phyloP scores from a whole-genome alignment of 208 protist genomes.

The Acanthamoeba lenticulata region DNA sequence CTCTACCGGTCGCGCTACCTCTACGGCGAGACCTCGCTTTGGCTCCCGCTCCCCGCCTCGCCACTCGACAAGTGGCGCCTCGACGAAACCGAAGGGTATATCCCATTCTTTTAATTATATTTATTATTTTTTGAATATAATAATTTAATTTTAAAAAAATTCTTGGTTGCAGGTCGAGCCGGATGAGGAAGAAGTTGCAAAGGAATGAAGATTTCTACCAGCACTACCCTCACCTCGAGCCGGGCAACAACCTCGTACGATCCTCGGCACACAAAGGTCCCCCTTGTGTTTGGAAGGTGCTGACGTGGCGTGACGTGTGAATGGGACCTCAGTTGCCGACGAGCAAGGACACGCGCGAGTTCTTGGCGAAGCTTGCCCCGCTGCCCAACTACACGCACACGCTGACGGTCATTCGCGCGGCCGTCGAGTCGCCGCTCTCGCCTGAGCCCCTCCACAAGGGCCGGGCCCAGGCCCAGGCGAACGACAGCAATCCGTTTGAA shows the following conservation, averaged over 20 bases:
- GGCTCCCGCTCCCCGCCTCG: slow-evolving; percentile 20
- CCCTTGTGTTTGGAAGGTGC: background rate
- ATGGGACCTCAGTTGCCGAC: background rate
- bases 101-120: background rate
- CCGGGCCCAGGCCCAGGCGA: background rate
- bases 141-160: background rate
- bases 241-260: slow-evolving; percentile 45
- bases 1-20: slow-evolving; percentile 49
- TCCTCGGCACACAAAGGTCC: background rate
- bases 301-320: background rate
- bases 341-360: slow-evolving; percentile 37
- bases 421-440: background rate
- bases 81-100: slow-evolving; percentile 69
- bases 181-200: slow-evolving; percentile 29
- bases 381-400: background rate
- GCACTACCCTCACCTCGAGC: slow-evolving; percentile 50
- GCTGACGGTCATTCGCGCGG: background rate
- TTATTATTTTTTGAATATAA: background rate
- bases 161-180: background rate
- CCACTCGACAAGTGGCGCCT: slow-evolving; percentile 58
- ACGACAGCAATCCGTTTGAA: background rate
- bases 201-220: slow-evolving; percentile 45
- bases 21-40: slow-evolving; percentile 65
- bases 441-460: background rate
- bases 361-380: background rate